Conservation (phyloP, 2,329 filamentous ascomycete genomes). For the Pseudogymnoascus sp. region DNA sequence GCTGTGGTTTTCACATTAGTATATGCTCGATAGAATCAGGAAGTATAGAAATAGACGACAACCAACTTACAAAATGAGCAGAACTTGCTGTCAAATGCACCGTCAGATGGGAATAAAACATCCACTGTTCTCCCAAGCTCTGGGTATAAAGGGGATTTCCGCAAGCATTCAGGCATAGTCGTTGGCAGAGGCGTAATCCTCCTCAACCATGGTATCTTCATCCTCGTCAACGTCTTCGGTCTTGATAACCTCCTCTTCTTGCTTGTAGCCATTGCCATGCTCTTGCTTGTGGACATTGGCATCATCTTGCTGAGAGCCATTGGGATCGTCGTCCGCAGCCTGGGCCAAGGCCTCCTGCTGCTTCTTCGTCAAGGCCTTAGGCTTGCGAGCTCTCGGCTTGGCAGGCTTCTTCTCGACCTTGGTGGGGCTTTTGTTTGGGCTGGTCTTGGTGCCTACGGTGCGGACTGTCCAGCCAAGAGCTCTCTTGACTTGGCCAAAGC, state of each 20-base stretch:
- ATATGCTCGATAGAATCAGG: neutral
- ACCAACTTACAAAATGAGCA: neutral
- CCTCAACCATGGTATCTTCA: neutral
- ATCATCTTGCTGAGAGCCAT: neutral
- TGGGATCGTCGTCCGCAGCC: neutral
- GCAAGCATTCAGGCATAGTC: neutral
- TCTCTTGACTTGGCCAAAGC: constrained; percentile 42
- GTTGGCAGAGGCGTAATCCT: neutral
- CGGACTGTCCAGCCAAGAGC: constrained; percentile 30
- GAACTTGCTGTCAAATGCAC: neutral
- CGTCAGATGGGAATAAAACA: neutral
- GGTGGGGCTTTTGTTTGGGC: neutral
- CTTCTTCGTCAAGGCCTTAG: neutral
- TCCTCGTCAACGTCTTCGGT: neutral
- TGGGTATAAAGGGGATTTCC: neutral
- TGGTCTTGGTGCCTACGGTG: neutral
- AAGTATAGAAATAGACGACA: neutral
- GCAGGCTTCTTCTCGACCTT: neutral
- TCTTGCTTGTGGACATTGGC: neutral
- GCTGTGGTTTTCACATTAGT: neutral
- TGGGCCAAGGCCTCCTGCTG: neutral
- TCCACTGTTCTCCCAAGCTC: neutral
- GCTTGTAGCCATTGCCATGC: neutral
- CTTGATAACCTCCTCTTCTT: neutral
- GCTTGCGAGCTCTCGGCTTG: neutral